Evolutionary conservation across 179 eudicot genomes (phyloP), one percentile per base, ranked within the genome.

Genomic region (Beta macrorhiza): DNA sequence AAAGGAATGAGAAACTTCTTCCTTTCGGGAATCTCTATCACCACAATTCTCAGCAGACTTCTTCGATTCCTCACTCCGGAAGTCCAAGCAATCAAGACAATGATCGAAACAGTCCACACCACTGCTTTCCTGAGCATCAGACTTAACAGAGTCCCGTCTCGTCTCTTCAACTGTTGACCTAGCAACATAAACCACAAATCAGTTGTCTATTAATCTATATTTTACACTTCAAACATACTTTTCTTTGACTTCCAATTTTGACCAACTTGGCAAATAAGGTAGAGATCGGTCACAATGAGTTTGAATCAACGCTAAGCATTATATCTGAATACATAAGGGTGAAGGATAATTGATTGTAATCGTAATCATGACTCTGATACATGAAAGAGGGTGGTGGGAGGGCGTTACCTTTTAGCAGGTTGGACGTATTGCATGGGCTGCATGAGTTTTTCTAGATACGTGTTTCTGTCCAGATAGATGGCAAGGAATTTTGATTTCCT

Each of bases 131-230:
- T 77, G 81, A 59, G 47, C 72, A 79, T 80, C 79, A 75, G 76
- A 79, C 63, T 25, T 75, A 56, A 37, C 75, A 67, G 85, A 74
- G 55, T 87, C 88, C 75, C 74, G 80, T 83, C 85, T 89, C 19
- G 84, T 78, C 78, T 83, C 89, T 71, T 88, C 93, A 16, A 75
- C 80, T 51, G 84, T 73, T 57, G 91, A 88, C 82, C 98, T 92
- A 89, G 56, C 53, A 85, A 82, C 47, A 80, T 80, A 74, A 85
- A 64, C 78, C 32, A 19, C 44, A 67, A 71, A 67, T 19, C 15
- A 32, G 47, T 57, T 25, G 15, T 16, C 16, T 32, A 3, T 53
- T 37, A 72, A 47, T 14, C 1, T 37, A 37, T 37, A 37, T 58
- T 47, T 29, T 53, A 57, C 76, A 11, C 22, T 20, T 53, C 5